Evolutionary conservation across 352 stramenopile genomes (phyloP), one percentile per base, ranked within the genome.

Genomic region (Pythium phragmiticola): DNA sequence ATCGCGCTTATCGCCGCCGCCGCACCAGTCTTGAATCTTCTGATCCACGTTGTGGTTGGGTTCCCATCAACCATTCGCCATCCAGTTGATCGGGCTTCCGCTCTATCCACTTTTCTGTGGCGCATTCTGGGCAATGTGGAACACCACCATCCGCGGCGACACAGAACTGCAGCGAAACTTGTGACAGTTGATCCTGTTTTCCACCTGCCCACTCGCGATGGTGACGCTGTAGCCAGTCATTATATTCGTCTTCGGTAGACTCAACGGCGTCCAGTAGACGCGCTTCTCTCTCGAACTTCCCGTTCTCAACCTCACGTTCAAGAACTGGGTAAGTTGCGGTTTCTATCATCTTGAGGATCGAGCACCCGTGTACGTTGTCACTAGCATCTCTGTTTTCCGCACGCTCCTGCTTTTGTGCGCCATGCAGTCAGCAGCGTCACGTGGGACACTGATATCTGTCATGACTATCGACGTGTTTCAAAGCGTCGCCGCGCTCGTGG

Each of bases 231-330:
- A 69, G 43, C 53, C 63, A 3, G 2, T 68, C 3, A 50, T 66
- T 37, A 57, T 42, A 42, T 60, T 50, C 8, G 30, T 56, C 4
- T 75, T 68, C 43, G 52, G 52, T 12, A 39, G 16, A 0, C 39
- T 74, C 46, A 33, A 19, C 7, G 30, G 46, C 0, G 16, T n/a
- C 11, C 12, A 45, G 9, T 54, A 72, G 33, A 66, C 42, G 12
- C 11, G 45, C 12, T 57, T 66, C n/a, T 41, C 56, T 2, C 4
- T n/a, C 14, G 69, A 4, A 2, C 51, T 84, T 30, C 72, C 66
- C 7, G 36, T 78, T 21, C 52, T 75, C 14, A 85, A 85, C 45
- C 60, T 85, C 21, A 49, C 42, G 0, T 60, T 69, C 33, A 79
- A 82, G 55, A 74, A 74, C 55, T 62, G 67, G 43, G 68, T 76